phyloP scores from a whole-genome alignment of 2,329 filamentous ascomycete genomes.

The Fusarium praegraminearum region DNA sequence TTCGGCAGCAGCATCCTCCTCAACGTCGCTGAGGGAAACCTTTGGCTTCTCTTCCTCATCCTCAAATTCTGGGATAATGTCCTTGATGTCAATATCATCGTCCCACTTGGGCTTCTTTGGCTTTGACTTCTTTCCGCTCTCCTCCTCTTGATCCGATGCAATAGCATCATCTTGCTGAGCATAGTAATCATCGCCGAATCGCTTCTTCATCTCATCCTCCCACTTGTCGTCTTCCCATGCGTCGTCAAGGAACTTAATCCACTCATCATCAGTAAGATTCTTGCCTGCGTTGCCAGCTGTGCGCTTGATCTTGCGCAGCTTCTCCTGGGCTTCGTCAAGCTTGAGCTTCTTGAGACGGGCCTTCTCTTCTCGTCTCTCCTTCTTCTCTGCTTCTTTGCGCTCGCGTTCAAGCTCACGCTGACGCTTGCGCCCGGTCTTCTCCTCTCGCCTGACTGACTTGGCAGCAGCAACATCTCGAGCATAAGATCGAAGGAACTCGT shows the following conservation, averaged over 20 bases:
- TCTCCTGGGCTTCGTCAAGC: conserved; percentile 89
- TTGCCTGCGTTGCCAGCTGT: conserved; percentile 83
- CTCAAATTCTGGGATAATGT: conserved; percentile 87
- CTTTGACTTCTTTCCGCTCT: conserved; percentile 62
- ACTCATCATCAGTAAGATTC: conserved; percentile 78
- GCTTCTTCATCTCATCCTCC: conserved; percentile 89
- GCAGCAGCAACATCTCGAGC: conserved; percentile 85
- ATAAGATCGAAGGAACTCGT: conserved; percentile 89
- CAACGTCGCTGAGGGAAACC: conserved; percentile 64
- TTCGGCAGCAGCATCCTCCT: conserved; percentile 52
- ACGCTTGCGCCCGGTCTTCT: conserved; percentile 80
- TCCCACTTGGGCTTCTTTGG: conserved; percentile 82
- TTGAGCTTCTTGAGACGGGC: conserved; percentile 87
- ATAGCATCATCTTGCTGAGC: conserved; percentile 77
- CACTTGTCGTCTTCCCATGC: conserved; percentile 91
- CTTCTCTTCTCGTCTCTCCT: conserved; percentile 81
- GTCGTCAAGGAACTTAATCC: conserved; percentile 85
- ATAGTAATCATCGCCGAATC: conserved; percentile 94
- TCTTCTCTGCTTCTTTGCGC: conserved; percentile 82
- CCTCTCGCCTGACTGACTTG: conserved; percentile 87
- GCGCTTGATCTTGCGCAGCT: conserved; percentile 87
- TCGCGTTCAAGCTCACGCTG: conserved; percentile 82
- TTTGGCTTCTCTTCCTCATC: conserved; percentile 68
- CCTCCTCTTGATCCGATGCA: conserved; percentile 71
- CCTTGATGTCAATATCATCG: conserved; percentile 97